Base-by-base conservation (phyloP, 306 rosid genomes). In the Rubus idaeus region DNA sequence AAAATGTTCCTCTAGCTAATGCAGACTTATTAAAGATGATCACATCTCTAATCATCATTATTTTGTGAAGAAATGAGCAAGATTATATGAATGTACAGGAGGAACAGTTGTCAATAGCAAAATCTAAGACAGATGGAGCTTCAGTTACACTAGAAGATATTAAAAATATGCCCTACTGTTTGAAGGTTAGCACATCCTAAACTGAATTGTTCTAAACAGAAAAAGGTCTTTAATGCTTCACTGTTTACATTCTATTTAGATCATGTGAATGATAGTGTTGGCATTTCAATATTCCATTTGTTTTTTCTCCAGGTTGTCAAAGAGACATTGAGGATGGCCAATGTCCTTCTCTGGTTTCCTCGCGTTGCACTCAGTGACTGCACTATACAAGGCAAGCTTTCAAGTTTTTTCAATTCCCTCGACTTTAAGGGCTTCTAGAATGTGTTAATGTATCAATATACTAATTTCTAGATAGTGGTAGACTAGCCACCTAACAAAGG, bases 251-350 rank as follows among this genome's bases (percentile, higher is more conserved):
- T 63, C 42, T 6, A 35, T 13, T 37, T 63, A 37, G 45, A 63
- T 60, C 37, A 30, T 65, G 58, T 72, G 69, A 21, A 58, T 58
- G 26, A 23, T 39, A 53, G n/a, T 39, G 52, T 49, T 73, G 66
- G 73, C 71, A 77, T 78, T 58, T 53, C 60, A 83, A 20, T 9
- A 76, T 83, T 71, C 62, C 52, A 76, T 6, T 13, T 73, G 56
- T 68, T 41, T 47, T 68, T 23, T 74, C 42, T 80, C 49, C 83
- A 91, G 96, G 90, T 91, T 53, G 85, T 89, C 30, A 91, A 91
- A 81, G 96, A 91, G 83, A 89, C 96, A 53, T 77, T 91, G 74
- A 89, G 93, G 87, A 86, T 91, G 91, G 82, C 90, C 12, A 91
- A 91, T 70, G 91, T 89, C 76, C 75, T 89, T 53, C 18, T 86